phyloP scores from a whole-genome alignment of 2,329 filamentous ascomycete species.

The Aureobasidium sp. region DNA sequence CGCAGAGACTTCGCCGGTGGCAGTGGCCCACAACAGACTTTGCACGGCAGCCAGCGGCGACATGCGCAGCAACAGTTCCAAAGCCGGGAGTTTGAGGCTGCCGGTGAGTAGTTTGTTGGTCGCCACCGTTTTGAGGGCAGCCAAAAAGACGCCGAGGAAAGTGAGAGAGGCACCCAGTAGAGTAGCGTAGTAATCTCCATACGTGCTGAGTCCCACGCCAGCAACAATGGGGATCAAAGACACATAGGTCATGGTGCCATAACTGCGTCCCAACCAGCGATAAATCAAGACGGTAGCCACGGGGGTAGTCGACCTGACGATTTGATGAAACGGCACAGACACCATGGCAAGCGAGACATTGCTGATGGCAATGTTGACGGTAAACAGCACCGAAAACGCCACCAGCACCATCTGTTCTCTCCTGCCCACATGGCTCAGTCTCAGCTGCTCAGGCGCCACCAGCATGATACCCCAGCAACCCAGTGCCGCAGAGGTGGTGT shows the following conservation, averaged over 20 bases:
- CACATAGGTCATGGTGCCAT: constrained; percentile 51
- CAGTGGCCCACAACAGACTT: constrained; percentile 45
- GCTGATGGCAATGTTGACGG: constrained; percentile 56
- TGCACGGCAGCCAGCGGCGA: constrained; percentile 54
- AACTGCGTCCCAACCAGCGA: constrained; percentile 47
- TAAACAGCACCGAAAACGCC: constrained; percentile 55
- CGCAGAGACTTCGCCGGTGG: constrained; percentile 43
- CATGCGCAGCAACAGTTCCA: constrained; percentile 58
- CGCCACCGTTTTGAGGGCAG: constrained; percentile 52
- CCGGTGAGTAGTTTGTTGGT: constrained; percentile 61
- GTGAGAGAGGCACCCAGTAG: constrained; percentile 39
- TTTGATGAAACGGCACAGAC: constrained; percentile 59
- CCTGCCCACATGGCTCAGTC: constrained; percentile 45
- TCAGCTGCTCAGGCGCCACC: constrained; percentile 34
- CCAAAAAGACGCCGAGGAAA: constrained; percentile 33
- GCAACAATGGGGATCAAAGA: constrained; percentile 55
- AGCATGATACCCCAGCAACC: constrained; percentile 50
- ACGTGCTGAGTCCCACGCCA: constrained; percentile 54
- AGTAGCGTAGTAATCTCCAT: constrained; percentile 57
- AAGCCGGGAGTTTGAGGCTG: constrained; percentile 49
- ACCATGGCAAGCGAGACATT: constrained; percentile 54
- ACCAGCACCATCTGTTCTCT: constrained; percentile 50
- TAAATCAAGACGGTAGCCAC: constrained; percentile 58
- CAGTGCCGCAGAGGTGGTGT: constrained; percentile 51
- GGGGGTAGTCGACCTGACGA: constrained; percentile 55